Evolutionary conservation across 768 basidiomycete genomes (phyloP), one percentile per base, ranked within the genome.

Genomic region (Calocybe cyanea): DNA sequence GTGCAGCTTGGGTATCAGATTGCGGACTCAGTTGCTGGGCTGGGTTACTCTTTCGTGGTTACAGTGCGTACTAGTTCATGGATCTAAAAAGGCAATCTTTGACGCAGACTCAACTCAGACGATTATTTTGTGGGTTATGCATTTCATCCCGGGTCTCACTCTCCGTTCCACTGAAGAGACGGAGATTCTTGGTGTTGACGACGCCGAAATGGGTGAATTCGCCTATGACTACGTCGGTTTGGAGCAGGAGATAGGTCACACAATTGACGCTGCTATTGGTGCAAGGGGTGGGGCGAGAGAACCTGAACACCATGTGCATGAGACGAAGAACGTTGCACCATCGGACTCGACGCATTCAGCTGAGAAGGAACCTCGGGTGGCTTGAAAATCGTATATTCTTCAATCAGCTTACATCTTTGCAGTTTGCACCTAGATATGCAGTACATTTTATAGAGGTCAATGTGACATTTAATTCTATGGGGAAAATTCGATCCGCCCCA

Each of bases 201-300:
- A 92, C 57, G 75, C 81, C 1, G 86, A 93, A 69, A 83, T 92
- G 77, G 92, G 91, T 52, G 92, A 94, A 67, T 92, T 81, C 51
- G 85, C 87, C 1, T 91, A 90, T 56, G 88, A 92, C 64, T 92
- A 89, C 51, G 88, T 92, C 24, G 86, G 83, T 9, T 61, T 89
- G 40, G 87, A 89, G 57, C 69, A 71, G 55, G 77, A 78, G 54
- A 66, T 76, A 30, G 73, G 71, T 4, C 75, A 73, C 17, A 48
- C 49, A 0, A 2, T 63, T 18, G 58, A 64, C n/a, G 41, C 51
- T 5, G 50, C 38, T 21, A 39, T 52, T 25, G 51, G 51, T 13
- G 55, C 57, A 7, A 43, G 44, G 15, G 60, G 60, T 2, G 63
- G 59, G 35, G 53, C 43, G 15, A 50, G 61, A 8, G 66, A 68